A percentile compares a stretch with the other conserved stretches of the same genome.
These are phyloP conservation scores for Boechera stricta DNA, from an alignment of 345 rosid species.

Conservation along the genomic window DNA sequence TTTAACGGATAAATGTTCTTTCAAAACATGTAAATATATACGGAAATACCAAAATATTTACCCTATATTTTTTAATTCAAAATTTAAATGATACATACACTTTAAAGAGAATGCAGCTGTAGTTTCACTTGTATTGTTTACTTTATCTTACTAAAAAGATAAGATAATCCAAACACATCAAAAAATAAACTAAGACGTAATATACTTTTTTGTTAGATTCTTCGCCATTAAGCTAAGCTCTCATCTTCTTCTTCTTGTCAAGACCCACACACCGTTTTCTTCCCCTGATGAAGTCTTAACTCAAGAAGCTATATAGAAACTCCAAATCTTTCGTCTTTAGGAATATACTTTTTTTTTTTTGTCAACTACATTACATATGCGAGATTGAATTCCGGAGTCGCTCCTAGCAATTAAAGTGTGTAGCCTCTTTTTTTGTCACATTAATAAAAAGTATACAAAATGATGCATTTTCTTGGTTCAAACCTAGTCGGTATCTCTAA, in stretches of 20 bases:
- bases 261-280: slow-evolving; percentile 37
- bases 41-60: background rate
- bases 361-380: background rate
- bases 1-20: background rate
- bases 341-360: background rate
- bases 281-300: background rate
- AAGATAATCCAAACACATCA: slow-evolving; percentile 33
- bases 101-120: slow-evolving; percentile 40
- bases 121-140: slow-evolving; percentile 42
- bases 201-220: slow-evolving; percentile 53
- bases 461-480: background rate
- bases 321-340: background rate
- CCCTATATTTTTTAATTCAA: background rate
- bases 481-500: background rate
- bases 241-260: slow-evolving; percentile 34
- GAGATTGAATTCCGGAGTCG: background rate
- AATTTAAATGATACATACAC: slow-evolving; percentile 4
- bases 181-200: slow-evolving; percentile 13
- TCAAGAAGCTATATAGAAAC: background rate
- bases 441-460: background rate
- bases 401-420: background rate
- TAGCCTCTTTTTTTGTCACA: background rate
- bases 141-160: slow-evolving; percentile 36
- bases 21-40: background rate
- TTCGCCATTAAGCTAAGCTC: slow-evolving; percentile 88